These are phyloP conservation scores for Dactylellina cionopaga DNA, from an alignment of 2,329 filamentous ascomycete genomes.

Conservation along the genomic window DNA sequence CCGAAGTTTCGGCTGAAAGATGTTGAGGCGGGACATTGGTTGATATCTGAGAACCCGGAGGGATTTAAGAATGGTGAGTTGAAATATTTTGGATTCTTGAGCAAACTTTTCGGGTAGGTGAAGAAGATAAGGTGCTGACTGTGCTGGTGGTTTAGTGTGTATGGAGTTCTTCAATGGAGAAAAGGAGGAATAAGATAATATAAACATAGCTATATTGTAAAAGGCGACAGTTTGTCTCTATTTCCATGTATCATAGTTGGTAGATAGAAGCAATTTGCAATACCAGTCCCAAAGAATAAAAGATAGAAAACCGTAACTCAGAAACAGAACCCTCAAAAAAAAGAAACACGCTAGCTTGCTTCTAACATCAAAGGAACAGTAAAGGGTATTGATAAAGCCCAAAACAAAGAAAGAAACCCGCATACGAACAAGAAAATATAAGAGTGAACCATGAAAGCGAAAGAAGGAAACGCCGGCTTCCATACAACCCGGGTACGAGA, in stretches of 20 bases:
- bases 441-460: slow-evolving; percentile 1
- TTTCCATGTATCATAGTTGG: slow-evolving; percentile 34
- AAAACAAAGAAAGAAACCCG: slow-evolving; percentile 2
- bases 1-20: slow-evolving; percentile 78
- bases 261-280: slow-evolving; percentile 20
- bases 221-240: slow-evolving; percentile 2
- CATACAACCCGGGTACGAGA: slow-evolving; percentile 18
- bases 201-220: background rate
- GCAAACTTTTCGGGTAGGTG: background rate
- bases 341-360: slow-evolving; percentile 42
- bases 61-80: slow-evolving; percentile 76
- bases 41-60: slow-evolving; percentile 87
- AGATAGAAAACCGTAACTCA: slow-evolving; percentile 5
- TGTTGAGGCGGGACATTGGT: slow-evolving; percentile 84
- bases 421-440: slow-evolving; percentile 18
- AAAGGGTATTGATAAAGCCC: slow-evolving; percentile 37
- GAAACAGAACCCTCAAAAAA: slow-evolving; percentile 24
- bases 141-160: slow-evolving; percentile 25
- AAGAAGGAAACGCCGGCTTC: slow-evolving; percentile 43
- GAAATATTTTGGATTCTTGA: background rate
- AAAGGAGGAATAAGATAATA: slow-evolving; percentile 20
- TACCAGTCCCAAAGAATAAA: slow-evolving; percentile 17
- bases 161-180: slow-evolving; percentile 44
- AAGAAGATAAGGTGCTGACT: background rate
- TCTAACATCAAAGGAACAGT: slow-evolving; percentile 53